Evolutionary conservation across 2,329 filamentous ascomycete genomes (phyloP), one percentile per base, ranked within the genome.

Genomic region (Pseudogymnoascus verrucosus): DNA sequence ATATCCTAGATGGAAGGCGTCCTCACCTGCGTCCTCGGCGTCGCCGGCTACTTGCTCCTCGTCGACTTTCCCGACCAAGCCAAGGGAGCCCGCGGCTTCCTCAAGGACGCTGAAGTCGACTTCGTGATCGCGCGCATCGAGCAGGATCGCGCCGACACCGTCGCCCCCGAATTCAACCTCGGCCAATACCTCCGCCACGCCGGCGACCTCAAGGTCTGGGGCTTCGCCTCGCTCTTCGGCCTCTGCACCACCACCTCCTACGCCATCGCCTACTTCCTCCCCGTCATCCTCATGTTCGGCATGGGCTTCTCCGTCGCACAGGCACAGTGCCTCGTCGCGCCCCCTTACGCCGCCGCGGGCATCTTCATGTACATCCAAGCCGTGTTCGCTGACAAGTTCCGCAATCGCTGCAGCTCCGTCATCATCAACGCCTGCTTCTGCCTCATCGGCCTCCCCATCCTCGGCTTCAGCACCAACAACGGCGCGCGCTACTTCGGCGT

Each of bases 251-350:
- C 87, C n/a, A 82, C 89, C 57, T 82, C 82, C 1, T 93, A 93
- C 72, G 85, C 89, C 0, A 81, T 93, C 6, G 87, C 88, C 2
- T 93, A 89, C 74, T 92, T 92, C 71, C 75, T 92, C 5, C 89
- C 90, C 11, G 84, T 92, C 70, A 89, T 93, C 69, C 83, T 95
- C 10, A 12, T 42, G 16, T 72, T 75, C 28, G 80, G 79, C 16
- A 79, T 85, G 77, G 79, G 79, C 12, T 85, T 83, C 73, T 74
- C 72, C 36, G 73, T 80, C 16, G 80, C 73, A 4, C 76, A 74
- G 44, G 72, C 81, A 0, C 82, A 84, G 67, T 82, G 81, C 65
- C 76, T 85, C 3, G 76, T 79, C 19, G 81, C 83, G 0, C 80
- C 79, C 1, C 79, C 80, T 1, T 82, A 78, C 67, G 72, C 71